phyloP scores from a whole-genome alignment of 1,139 yeast genomes.

The Pichia sp. region DNA sequence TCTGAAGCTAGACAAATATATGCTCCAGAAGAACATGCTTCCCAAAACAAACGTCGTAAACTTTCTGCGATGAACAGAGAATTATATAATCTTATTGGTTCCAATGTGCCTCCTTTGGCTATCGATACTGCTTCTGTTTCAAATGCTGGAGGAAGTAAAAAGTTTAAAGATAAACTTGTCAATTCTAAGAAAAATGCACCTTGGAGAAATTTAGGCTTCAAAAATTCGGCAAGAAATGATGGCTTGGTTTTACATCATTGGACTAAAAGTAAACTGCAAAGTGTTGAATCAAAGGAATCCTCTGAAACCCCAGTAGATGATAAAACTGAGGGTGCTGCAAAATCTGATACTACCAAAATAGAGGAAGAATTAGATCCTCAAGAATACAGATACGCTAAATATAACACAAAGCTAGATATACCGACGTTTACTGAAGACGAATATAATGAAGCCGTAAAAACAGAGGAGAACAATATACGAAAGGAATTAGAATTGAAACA shows the following conservation, averaged over 20 bases:
- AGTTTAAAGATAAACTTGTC: conserved; percentile 61
- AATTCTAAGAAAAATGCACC: conserved; percentile 34
- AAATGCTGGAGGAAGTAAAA: conserved; percentile 23
- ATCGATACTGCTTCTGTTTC: conserved; percentile 31
- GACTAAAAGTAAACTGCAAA: conserved; percentile 60
- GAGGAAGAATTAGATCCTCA: conserved; percentile 29
- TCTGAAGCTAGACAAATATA: conserved; percentile 12
- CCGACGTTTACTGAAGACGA: conserved; percentile 65
- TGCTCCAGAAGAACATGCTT: conserved; percentile 17
- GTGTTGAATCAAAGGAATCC: neutral
- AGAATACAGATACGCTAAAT: conserved; percentile 71
- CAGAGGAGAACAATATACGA: conserved; percentile 2
- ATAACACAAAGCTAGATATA: conserved; percentile 60
- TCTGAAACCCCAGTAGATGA: neutral
- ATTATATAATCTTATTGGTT: conserved; percentile 79
- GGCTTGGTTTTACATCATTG: conserved; percentile 63
- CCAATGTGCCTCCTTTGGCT: conserved; percentile 84
- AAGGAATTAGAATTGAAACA: conserved; percentile 1
- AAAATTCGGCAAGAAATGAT: conserved; percentile 44
- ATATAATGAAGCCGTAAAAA: conserved; percentile 35
- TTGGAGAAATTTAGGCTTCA: conserved; percentile 68
- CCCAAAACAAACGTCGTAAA: conserved; percentile 23
- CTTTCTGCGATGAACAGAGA: conserved; percentile 82
- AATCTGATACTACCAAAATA: neutral
- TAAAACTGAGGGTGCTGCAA: neutral